These are phyloP conservation scores for Xylariales sp. DNA, from an alignment of 2,329 filamentous ascomycete genomes.

Conservation along the genomic window DNA sequence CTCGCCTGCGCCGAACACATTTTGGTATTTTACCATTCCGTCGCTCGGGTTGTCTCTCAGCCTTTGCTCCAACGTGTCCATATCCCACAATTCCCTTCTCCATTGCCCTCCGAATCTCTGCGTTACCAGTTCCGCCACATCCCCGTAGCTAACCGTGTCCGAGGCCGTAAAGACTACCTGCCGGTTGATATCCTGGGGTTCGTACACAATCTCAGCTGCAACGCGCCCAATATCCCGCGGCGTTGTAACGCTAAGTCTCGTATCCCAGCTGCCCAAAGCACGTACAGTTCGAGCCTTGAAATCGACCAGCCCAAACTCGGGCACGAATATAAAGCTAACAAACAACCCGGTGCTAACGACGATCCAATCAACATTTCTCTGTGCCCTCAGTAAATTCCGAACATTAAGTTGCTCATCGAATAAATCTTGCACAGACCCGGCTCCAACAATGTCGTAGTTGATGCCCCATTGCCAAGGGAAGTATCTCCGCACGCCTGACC, in stretches of 20 bases:
- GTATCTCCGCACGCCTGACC: conserved; percentile 54
- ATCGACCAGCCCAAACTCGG: conserved; percentile 72
- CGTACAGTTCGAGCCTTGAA: conserved; percentile 55
- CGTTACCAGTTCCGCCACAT: conserved; percentile 62
- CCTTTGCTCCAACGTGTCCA: conserved; percentile 55
- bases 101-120: conserved; percentile 55
- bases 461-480: conserved; percentile 81
- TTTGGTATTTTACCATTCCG: conserved; percentile 63
- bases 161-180: conserved; percentile 63
- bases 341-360: conserved; percentile 78
- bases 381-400: conserved; percentile 61
- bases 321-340: conserved; percentile 72
- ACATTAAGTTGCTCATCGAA: conserved; percentile 77
- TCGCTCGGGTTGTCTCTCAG: conserved; percentile 58
- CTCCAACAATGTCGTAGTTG: conserved; percentile 74
- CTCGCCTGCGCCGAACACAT: conserved; percentile 63
- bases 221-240: conserved; percentile 72
- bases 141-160: conserved; percentile 64
- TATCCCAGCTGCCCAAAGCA: conserved; percentile 71
- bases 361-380: conserved; percentile 65
- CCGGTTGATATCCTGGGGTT: conserved; percentile 49
- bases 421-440: conserved; percentile 68
- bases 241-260: conserved; percentile 70
- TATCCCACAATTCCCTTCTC: conserved; percentile 57
- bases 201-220: conserved; percentile 66